These are phyloP conservation scores for Elongisporangium prolatum DNA, from an alignment of 352 stramenopile genomes.

Conservation along the genomic window DNA sequence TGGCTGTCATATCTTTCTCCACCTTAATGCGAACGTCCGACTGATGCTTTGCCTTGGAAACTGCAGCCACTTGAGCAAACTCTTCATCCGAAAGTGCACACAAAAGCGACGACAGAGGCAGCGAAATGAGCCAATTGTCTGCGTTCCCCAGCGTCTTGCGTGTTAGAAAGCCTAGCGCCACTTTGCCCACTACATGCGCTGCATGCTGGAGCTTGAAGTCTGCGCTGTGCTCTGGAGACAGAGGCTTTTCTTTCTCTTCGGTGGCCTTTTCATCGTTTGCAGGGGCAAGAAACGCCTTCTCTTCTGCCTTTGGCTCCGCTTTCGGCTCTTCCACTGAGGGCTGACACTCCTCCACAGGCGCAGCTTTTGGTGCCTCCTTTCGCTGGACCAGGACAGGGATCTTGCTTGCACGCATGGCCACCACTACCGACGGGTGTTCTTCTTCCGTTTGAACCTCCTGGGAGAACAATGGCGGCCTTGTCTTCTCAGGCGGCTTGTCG, in stretches of 20 bases:
- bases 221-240: too few relatives aligned
- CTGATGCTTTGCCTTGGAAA: conserved; percentile 2
- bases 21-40: conserved; percentile 32
- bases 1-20: conserved; percentile 50
- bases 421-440: not conserved
- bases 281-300: not conserved
- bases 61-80: conserved; percentile 7
- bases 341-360: not conserved
- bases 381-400: conserved; percentile 10
- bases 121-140: conserved; percentile 43
- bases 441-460: conserved; percentile 30
- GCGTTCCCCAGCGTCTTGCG: conserved; percentile 31
- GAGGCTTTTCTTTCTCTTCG: conserved; percentile 7
- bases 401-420: conserved; percentile 4
- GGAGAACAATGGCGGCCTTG: conserved; percentile 1
- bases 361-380: not conserved
- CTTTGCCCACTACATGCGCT: conserved; percentile 41
- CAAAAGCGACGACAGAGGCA: conserved; percentile 25
- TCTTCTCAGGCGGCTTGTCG: conserved; percentile 6
- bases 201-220: conserved; percentile 21
- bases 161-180: conserved; percentile 40
- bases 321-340: not conserved
- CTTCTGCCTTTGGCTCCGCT: conserved; percentile 7
- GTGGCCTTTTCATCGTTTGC: conserved; percentile 1
- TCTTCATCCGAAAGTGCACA: conserved; percentile 29